A percentile compares a stretch with the other conserved stretches of the same genome.
Evolutionary conservation across 345 rosid genomes (phyloP).

Genomic region (Citrus trifoliata): DNA sequence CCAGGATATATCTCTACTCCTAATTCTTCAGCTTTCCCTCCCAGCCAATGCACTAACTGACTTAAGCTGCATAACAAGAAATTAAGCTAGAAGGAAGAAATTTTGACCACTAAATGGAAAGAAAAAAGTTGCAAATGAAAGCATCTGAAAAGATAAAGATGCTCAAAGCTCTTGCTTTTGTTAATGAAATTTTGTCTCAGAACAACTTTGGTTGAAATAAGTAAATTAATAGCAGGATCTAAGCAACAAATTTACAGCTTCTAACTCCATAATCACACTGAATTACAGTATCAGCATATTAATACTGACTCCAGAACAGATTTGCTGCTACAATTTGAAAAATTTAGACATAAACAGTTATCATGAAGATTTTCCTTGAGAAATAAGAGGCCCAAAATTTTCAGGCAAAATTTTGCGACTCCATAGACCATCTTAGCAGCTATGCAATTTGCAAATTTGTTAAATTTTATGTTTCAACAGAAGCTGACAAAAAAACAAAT

Average conservation of each 20-base stretch:
- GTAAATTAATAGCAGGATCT: background rate
- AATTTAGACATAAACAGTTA: background rate
- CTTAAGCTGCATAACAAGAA: conserved; percentile 57
- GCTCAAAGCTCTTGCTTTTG: background rate
- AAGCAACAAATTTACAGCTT: background rate
- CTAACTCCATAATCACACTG: background rate
- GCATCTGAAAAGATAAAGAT: background rate
- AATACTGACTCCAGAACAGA: background rate
- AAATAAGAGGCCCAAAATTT: background rate
- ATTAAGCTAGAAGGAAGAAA: conserved; percentile 5
- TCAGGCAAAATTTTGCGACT: background rate
- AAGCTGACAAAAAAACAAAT: background rate
- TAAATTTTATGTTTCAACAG: background rate
- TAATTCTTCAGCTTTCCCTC: conserved; percentile 86
- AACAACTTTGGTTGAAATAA: background rate
- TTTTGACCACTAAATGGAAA: background rate
- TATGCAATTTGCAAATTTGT: background rate
- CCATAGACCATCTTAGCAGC: background rate
- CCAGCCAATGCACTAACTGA: conserved; percentile 87
- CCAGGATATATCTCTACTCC: conserved; percentile 98
- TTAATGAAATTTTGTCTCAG: background rate
- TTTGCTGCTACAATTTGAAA: background rate
- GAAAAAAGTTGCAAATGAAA: background rate
- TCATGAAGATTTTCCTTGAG: background rate
- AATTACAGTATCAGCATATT: background rate